These are phyloP conservation scores for Turnera subulata DNA, from an alignment of 345 rosid species.

Conservation along the genomic window DNA sequence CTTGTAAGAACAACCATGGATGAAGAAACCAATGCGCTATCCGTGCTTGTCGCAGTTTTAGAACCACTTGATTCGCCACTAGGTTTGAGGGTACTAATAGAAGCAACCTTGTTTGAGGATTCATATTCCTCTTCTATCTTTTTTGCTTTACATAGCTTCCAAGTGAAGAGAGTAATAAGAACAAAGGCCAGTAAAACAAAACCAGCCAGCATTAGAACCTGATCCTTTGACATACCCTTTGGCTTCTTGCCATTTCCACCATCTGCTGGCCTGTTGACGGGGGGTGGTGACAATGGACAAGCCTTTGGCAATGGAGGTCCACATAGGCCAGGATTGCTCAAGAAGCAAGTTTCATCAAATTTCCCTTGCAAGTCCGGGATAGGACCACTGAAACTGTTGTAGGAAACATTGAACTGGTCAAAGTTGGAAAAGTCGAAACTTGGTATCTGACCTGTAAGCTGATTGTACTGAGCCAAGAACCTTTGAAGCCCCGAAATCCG, in stretches of 20 bases:
- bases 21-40: slow-evolving; percentile 28
- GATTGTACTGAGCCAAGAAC: slow-evolving; percentile 43
- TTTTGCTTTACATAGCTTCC: slow-evolving; percentile 17
- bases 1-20: slow-evolving; percentile 47
- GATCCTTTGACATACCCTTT: slow-evolving; percentile 16
- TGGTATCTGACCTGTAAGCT: slow-evolving; percentile 43
- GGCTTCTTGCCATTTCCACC: slow-evolving; percentile 8
- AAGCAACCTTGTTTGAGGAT: slow-evolving; percentile 19
- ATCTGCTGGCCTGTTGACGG: background rate
- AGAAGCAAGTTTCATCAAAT: slow-evolving; percentile 27
- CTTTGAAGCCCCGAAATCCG: slow-evolving; percentile 33
- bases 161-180: slow-evolving; percentile 18
- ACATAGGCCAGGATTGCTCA: slow-evolving; percentile 41
- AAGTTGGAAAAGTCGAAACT: slow-evolving; percentile 42
- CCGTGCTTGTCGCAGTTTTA: slow-evolving; percentile 18
- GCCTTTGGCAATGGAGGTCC: slow-evolving; percentile 30
- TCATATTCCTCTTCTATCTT: slow-evolving; percentile 19
- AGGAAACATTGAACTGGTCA: slow-evolving; percentile 46
- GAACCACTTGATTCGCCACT: slow-evolving; percentile 17
- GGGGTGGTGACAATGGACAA: slow-evolving; percentile 13
- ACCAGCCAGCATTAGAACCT: slow-evolving; percentile 42
- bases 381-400: slow-evolving; percentile 45
- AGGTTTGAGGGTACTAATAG: slow-evolving; percentile 28
- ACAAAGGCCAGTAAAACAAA: slow-evolving; percentile 30
- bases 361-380: slow-evolving; percentile 25